Conservation (phyloP, 106 monocot species). For the Triglochin maritima region DNA sequence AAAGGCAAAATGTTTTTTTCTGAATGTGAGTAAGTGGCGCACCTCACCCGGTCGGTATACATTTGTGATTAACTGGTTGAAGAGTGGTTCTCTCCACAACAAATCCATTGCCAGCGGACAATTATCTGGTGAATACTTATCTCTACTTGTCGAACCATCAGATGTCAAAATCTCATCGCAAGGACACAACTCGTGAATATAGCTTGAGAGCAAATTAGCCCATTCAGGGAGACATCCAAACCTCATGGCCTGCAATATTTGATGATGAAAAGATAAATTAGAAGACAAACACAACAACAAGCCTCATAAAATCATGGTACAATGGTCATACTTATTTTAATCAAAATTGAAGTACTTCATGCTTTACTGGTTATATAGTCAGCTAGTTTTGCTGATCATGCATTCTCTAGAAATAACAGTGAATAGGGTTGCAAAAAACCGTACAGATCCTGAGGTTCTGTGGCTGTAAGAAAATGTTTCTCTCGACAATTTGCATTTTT, state of each 20-base stretch:
- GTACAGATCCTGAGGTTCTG: too few relatives aligned
- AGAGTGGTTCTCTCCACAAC: conserved; percentile 83
- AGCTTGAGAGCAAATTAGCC: conserved; percentile 50
- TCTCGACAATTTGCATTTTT: too few relatives aligned
- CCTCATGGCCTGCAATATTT: conserved; percentile 66
- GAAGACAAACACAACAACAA: too few relatives aligned
- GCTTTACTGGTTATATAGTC: too few relatives aligned
- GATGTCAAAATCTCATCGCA: background rate
- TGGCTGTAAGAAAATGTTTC: too few relatives aligned
- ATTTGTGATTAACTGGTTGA: conserved; percentile 87
- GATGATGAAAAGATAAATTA: background rate
- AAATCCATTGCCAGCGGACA: conserved; percentile 56
- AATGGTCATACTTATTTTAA: too few relatives aligned
- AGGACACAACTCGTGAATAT: conserved; percentile 37
- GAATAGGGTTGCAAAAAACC: too few relatives aligned
- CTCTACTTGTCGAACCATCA: conserved; percentile 12
- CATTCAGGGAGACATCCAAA: conserved; percentile 92
- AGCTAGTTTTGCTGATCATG: too few relatives aligned
- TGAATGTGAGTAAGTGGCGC: background rate
- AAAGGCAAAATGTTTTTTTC: too few relatives aligned
- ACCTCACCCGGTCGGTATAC: conserved; percentile 92
- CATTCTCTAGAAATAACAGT: too few relatives aligned
- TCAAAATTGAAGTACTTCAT: too few relatives aligned
- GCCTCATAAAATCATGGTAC: too few relatives aligned
- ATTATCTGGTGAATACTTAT: conserved; percentile 18